Percentiles rank a stretch among this genome's conserved stretches.
Conservation (phyloP, 129 eudicot species). For the Sambucus nigra region DNA sequence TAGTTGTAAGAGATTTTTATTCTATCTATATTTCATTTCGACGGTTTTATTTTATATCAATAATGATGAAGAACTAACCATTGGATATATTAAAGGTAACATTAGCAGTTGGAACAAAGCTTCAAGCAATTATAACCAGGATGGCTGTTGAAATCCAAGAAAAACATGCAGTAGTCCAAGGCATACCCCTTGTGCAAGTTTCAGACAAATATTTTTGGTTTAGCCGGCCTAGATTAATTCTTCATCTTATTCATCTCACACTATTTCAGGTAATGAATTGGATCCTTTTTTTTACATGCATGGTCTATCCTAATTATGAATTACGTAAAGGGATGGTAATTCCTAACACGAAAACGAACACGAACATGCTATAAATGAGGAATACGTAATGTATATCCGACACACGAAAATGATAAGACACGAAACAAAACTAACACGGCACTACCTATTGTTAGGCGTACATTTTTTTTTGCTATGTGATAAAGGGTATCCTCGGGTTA, state of each 20-base stretch:
- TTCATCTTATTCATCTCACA: conserved; percentile 74
- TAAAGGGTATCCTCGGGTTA: too few relatives aligned
- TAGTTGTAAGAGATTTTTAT: conserved; percentile 43
- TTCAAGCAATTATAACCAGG: conserved; percentile 72
- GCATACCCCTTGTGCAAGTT: conserved; percentile 84
- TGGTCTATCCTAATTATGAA: too few relatives aligned
- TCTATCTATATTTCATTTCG: background rate
- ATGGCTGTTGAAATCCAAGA: conserved; percentile 95
- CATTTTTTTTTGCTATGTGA: too few relatives aligned
- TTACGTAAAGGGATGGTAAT: too few relatives aligned
- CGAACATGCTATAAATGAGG: too few relatives aligned
- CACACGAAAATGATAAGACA: too few relatives aligned
- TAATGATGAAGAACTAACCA: conserved; percentile 5
- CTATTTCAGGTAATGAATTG: conserved; percentile 60
- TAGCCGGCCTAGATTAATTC: conserved; percentile 50
- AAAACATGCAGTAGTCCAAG: conserved; percentile 84
- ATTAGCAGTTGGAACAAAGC: conserved; percentile 88
- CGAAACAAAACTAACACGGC: too few relatives aligned
- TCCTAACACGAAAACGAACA: too few relatives aligned
- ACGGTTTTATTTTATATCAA: background rate
- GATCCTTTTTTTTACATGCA: background rate
- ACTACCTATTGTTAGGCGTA: too few relatives aligned
- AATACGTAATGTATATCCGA: too few relatives aligned
- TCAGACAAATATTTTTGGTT: conserved; percentile 90
- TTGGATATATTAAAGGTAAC: conserved; percentile 38